Evolutionary conservation across 352 stramenopile genomes (phyloP), one percentile per base, ranked within the genome.

Genomic region (Phytophthora crassamura): DNA sequence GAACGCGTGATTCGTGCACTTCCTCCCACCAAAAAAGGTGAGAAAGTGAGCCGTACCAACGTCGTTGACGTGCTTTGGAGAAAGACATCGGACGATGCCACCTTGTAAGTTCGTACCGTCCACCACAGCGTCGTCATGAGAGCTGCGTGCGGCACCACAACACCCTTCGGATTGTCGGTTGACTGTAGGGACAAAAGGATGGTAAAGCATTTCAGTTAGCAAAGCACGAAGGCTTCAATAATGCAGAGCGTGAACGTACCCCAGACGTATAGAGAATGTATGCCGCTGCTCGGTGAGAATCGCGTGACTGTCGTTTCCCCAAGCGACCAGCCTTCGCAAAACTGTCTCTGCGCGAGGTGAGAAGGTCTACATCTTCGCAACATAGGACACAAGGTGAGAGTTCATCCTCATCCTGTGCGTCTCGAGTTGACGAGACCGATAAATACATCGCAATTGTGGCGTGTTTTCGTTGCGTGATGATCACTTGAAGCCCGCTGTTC

Each of bases 251-350:
- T n/a, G 12, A 10, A 64, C 71, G 35, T 75, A 78, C 67, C 18
- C 84, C 84, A 14, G 78, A 89, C 4, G 84, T 93, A 61, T 91
- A 93, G n/a, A 93, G 72, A 16, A 93, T 79, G 46, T 93, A 90
- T 15, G 76, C 71, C 2, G 68, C 43, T 9, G 61, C 72, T 7
- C 60, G 51, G 0, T 47, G 43, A 43, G 55, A n/a, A 41, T 66
- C 45, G 28, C 14, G 25, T 28, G 46, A 25, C 5, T 48, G 9
- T 28, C 11, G 18, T 3, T n/a, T 5, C 41, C 7, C 38, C 30
- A 16, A 30, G 30, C 4, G 20, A 7, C 48, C 28, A 10, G 55
- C 45, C 32, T 18, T 40, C 5, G 28, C 35, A 33, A 38, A 36
- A 1, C n/a, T 22, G 16, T 52, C 53, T 16, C 7, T 16, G 5